Percentiles rank a stretch among this genome's conserved stretches.
Evolutionary conservation across 2,329 filamentous ascomycete species (phyloP).

Genomic region (Nigrograna mackinnonii): DNA sequence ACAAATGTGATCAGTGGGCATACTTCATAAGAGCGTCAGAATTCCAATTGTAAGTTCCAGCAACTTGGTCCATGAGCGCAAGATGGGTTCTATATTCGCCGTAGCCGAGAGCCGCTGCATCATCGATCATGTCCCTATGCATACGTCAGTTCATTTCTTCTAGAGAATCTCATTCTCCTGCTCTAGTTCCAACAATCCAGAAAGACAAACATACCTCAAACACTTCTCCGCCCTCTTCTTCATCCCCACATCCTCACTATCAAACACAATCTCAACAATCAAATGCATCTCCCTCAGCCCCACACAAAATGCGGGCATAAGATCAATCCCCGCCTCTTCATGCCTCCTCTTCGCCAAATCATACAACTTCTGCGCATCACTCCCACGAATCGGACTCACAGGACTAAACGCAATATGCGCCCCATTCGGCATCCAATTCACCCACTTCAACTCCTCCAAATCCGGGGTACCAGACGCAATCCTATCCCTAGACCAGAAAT

Average conservation of each 20-base stretch:
- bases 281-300: slow-evolving; percentile 48
- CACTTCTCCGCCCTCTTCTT: slow-evolving; percentile 25
- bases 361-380: slow-evolving; percentile 46
- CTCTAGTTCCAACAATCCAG: not conserved
- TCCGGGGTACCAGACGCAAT: slow-evolving; percentile 22
- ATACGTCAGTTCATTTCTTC: too few relatives aligned
- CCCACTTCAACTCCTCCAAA: slow-evolving; percentile 43
- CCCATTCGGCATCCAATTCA: slow-evolving; percentile 48
- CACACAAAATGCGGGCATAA: slow-evolving; percentile 28
- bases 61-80: slow-evolving; percentile 53
- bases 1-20: not conserved
- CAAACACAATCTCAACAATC: slow-evolving; percentile 39
- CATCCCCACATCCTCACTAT: slow-evolving; percentile 24
- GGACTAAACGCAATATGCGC: slow-evolving; percentile 50
- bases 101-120: slow-evolving; percentile 45
- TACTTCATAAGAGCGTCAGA: slow-evolving; percentile 44
- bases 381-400: slow-evolving; percentile 49
- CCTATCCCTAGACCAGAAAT: slow-evolving; percentile 20
- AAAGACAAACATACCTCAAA: slow-evolving; percentile 11
- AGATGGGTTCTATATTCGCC: slow-evolving; percentile 54
- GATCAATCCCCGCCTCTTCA: slow-evolving; percentile 21
- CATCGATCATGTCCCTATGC: slow-evolving; percentile 32
- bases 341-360: slow-evolving; percentile 24
- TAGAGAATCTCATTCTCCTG: too few relatives aligned
- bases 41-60: slow-evolving; percentile 51